Base-by-base conservation (phyloP, 2,329 filamentous ascomycete species). In the Beauveria varroae region DNA sequence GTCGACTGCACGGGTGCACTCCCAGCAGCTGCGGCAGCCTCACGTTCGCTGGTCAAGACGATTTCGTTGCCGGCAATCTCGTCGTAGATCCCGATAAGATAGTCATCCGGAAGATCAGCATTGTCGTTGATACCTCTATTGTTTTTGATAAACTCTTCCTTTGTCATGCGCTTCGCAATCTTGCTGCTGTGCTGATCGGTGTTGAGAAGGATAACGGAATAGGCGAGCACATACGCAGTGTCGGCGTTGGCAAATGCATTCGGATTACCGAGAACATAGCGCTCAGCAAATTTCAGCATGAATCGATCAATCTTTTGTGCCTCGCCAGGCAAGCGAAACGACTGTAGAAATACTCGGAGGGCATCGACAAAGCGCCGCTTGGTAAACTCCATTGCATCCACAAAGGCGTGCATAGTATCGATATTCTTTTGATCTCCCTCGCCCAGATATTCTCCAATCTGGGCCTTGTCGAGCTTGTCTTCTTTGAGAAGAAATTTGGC, bases 281-380 rank as follows among this genome's bases (percentile, higher is more conserved):
- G 87, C 74, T 98, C 93, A 10, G 95, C 95, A 75, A 98, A 99
- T 73, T 99, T 99, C 66, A 99, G 79, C 95, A 99, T 98, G 76
- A 98, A 96, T 53, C 95, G 90, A 85, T 99, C 95, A 67, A 99
- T 99, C 78, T 99, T 99, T 72, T 99, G 95, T 0, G 93, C 93
- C 75, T 99, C 95, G 63, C 95, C 95, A 0, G 95, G 95, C 16
- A 99, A 79, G 64, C 95, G 89, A 79, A 99, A 99, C 30, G 91
- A 90, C 73, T 99, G 95, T 14, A 99, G 78, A 69, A 99, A 99
- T 62, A 91, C 87, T 43, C 95, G 86, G 28, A 99, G 78, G 16
- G 95, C 89, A 73, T 97, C 93, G 7, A 97, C 93, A 68, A 99
- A 99, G 2, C 93, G 87, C 60, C 88, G 91, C 73, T 93, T 93